Evolutionary conservation across 495 filamentous ascomycete species (phyloP), one percentile per base, ranked within the genome.

Genomic region (Trichoderma erinaceum): DNA sequence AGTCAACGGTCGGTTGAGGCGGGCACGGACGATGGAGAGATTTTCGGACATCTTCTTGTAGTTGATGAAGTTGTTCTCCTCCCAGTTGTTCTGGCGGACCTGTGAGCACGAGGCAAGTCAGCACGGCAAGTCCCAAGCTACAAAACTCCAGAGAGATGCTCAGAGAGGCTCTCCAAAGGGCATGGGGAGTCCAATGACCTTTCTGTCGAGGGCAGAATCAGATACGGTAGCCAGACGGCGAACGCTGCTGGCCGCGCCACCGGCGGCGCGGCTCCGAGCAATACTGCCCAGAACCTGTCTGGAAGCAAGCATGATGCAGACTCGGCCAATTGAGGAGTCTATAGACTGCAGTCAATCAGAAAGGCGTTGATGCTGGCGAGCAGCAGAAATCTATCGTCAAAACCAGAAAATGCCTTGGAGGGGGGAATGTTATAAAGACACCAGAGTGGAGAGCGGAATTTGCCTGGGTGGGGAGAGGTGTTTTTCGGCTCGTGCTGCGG

Each of bases 11-110:
- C 92, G 88, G 81, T 96, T 95, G 70, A 99, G 87, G 73, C 95
- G 86, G 72, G 80, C 76, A 73, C 96, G 91, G 71, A 98, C 95
- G 77, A 97, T 86, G 71, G 87, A 82, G 56, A 99, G 88, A 86
- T 98, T 98, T 85, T 98, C 92, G 73, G 89, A 91, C 94, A 98
- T 97, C 86, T 97, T 97, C 88, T 90, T 92, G 78, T 83, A 84
- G 79, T 82, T 85, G 79, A 86, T 84, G 76, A 84, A 86, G 80
- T 82, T 85, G 76, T 70, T 71, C 67, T 81, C 76, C 76, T 86
- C 84, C 75, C 80, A 81, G 77, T 80, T 85, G 78, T 86, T 86
- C 73, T 86, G 84, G 67, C 76, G 75, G 46, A 86, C 84, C 80
- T 83, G 66, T 66, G 52, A 50, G 27, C 10, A 68, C 71, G 73